phyloP scores from a whole-genome alignment of 1,284 basidiomycete genomes.

The Chalciporus sp. region DNA sequence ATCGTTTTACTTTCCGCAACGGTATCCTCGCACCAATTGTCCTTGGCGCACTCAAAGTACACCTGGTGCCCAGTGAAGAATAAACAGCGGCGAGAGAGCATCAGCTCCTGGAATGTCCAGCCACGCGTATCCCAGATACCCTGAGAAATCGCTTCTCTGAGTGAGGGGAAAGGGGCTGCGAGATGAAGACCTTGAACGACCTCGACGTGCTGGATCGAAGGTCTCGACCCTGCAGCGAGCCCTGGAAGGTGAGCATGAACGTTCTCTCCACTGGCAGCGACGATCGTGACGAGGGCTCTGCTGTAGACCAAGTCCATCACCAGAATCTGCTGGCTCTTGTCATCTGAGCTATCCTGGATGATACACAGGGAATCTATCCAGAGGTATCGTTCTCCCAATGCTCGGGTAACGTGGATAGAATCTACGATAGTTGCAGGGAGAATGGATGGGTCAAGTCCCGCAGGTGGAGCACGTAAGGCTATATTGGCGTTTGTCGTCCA shows the following conservation, averaged over 20 bases:
- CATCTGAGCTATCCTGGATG: constrained; percentile 6
- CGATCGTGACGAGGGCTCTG: constrained; percentile 1
- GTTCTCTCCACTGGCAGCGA: constrained; percentile 1
- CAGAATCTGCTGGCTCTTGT: constrained; percentile 4
- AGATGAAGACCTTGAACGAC: constrained; percentile 23
- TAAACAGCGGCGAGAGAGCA: constrained; percentile 25
- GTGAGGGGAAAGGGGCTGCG: constrained; percentile 18
- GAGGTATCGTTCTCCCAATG: constrained; percentile 7
- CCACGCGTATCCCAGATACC: constrained; percentile 23
- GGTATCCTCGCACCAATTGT: constrained; percentile 25
- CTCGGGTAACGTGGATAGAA: constrained; percentile 2
- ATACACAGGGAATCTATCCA: constrained; percentile 16
- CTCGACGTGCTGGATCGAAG: constrained; percentile 10
- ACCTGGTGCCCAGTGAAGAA: constrained; percentile 23
- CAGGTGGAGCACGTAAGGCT: not conserved
- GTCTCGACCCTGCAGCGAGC: constrained; percentile 5
- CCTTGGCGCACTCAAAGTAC: constrained; percentile 20
- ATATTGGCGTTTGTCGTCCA: not conserved
- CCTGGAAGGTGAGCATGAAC: constrained; percentile 14
- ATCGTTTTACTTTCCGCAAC: constrained; percentile 13
- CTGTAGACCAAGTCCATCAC: constrained; percentile 9
- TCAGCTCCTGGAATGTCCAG: constrained; percentile 27
- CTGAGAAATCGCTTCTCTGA: constrained; percentile 3
- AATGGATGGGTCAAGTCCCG: not conserved
- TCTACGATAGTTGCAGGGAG: not conserved